phyloP scores from a whole-genome alignment of 345 rosid species.

The Erodium maritimum region DNA sequence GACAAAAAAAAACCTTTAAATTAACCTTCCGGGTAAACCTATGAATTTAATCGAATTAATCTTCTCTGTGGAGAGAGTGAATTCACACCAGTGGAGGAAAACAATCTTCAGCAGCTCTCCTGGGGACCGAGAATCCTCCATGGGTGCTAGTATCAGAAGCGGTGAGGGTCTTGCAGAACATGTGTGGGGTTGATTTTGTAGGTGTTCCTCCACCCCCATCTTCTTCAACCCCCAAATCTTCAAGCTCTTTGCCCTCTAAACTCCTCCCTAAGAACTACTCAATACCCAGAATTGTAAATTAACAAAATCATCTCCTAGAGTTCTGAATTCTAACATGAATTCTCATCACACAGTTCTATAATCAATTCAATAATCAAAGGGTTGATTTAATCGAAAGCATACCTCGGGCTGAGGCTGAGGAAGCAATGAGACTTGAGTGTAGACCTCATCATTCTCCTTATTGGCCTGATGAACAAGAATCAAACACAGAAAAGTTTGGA shows the following conservation, averaged over 20 bases:
- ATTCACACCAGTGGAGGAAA: conserved; percentile 59
- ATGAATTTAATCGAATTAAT: not conserved
- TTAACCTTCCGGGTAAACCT: not conserved
- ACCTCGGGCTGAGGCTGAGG: conserved; percentile 73
- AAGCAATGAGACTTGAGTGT: conserved; percentile 59
- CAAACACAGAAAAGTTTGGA: not conserved
- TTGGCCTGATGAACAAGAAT: conserved; percentile 44
- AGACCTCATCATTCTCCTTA: conserved; percentile 82
- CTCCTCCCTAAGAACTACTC: conserved; percentile 35
- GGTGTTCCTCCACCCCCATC: conserved; percentile 40
- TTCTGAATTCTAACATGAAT: too few species aligned
- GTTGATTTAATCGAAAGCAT: conserved; percentile 3
- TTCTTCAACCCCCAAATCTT: conserved; percentile 39
- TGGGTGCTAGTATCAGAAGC: conserved; percentile 94
- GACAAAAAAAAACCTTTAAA: not conserved
- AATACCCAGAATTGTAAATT: conserved; percentile 10
- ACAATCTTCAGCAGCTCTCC: conserved; percentile 90
- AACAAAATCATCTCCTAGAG: too few species aligned
- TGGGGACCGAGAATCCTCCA: conserved; percentile 89
- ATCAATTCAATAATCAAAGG: too few species aligned
- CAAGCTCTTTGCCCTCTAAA: conserved; percentile 40
- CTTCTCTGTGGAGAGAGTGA: not conserved
- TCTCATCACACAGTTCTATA: too few species aligned
- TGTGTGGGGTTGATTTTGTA: conserved; percentile 55
- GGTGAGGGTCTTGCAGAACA: conserved; percentile 84